phyloP scores from a whole-genome alignment of 164 flowering plant species.

The Macadamia integrifolia region DNA sequence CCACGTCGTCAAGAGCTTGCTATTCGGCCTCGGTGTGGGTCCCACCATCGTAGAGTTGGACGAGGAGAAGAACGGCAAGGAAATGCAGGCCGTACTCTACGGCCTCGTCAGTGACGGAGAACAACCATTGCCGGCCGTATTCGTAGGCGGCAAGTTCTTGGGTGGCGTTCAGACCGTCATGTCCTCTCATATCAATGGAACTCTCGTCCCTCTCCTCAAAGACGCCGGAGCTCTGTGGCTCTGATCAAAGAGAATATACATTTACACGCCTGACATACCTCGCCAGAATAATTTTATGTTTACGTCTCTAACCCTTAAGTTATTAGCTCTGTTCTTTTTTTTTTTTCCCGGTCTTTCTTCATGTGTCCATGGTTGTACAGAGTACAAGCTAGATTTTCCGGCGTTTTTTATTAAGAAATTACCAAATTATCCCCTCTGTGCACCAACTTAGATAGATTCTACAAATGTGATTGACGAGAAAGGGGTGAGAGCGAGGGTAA shows the following conservation, averaged over 20 bases:
- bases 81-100: conserved; percentile 47
- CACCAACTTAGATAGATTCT: too few relatives aligned
- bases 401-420: too few relatives aligned
- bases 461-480: too few relatives aligned
- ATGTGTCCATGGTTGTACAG: too few relatives aligned
- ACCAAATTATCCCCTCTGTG: too few relatives aligned
- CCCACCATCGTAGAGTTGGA: conserved; percentile 72
- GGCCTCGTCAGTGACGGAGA: conserved; percentile 28
- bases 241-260: conserved; percentile 12
- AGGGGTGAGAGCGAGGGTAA: too few relatives aligned
- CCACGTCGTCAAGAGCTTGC: conserved; percentile 66
- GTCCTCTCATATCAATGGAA: conserved; percentile 78
- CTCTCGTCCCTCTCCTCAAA: conserved; percentile 75
- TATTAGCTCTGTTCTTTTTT: too few relatives aligned
- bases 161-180: conserved; percentile 74
- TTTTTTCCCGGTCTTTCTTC: too few relatives aligned
- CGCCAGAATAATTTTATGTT: neutral
- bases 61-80: conserved; percentile 34
- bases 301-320: too few relatives aligned
- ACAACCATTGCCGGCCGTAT: conserved; percentile 57
- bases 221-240: conserved; percentile 93
- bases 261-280: neutral
- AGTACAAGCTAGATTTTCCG: too few relatives aligned
- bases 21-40: conserved; percentile 65
- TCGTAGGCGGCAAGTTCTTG: conserved; percentile 74